phyloP scores from a whole-genome alignment of 2,329 filamentous ascomycete species.

The Madurella mycetomatis region DNA sequence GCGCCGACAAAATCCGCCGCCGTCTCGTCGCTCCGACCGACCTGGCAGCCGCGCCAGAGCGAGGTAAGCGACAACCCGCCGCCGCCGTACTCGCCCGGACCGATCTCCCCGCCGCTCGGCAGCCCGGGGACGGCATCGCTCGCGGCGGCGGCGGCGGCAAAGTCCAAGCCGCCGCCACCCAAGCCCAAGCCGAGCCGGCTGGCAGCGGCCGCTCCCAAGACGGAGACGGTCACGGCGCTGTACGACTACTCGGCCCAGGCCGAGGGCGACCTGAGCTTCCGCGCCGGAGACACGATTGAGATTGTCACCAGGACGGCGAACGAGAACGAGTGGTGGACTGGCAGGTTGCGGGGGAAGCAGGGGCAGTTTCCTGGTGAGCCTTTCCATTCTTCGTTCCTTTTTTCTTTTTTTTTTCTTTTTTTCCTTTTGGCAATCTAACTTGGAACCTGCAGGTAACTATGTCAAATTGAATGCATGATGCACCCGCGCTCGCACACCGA shows the following conservation, averaged over 20 bases:
- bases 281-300: conserved; percentile 83
- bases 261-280: conserved; percentile 88
- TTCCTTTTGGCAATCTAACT: not conserved
- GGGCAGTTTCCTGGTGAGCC: conserved; percentile 90
- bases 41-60: conserved; percentile 26
- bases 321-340: conserved; percentile 96
- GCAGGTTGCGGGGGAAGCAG: conserved; percentile 70
- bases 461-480: conserved; percentile 38
- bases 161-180: conserved; percentile 54
- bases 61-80: conserved; percentile 57
- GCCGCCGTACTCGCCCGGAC: conserved; percentile 61
- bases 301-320: conserved; percentile 79
- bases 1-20: conserved; percentile 28
- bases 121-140: conserved; percentile 32
- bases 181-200: conserved; percentile 56
- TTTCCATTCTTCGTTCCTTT: conserved; percentile 6
- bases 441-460: conserved; percentile 38
- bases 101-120: conserved; percentile 28
- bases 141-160: conserved; percentile 48
- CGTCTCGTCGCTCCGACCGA: conserved; percentile 12
- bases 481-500: not conserved
- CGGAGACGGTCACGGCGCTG: conserved; percentile 79
- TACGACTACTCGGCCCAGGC: conserved; percentile 97
- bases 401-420: not conserved
- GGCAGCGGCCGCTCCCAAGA: conserved; percentile 50